A percentile compares a stretch with the other conserved stretches of the same genome.
Conservation (phyloP, 352 stramenopile genomes). For the Saprolegnia parasitica region DNA sequence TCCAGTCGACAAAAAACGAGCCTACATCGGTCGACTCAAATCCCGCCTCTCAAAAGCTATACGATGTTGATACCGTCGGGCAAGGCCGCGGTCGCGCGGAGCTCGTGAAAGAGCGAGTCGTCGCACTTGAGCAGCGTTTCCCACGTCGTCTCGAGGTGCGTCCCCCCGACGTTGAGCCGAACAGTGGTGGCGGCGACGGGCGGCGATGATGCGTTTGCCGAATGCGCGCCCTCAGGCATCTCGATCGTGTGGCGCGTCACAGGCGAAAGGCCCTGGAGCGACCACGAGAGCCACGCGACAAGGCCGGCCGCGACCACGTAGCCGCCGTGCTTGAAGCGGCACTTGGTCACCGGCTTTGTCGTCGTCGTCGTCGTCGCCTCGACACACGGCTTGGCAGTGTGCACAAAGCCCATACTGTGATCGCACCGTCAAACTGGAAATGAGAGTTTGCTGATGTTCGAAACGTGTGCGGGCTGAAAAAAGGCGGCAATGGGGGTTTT, state of each 20-base stretch:
- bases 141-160: slow-evolving; percentile 17
- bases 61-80: neutral
- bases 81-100: neutral
- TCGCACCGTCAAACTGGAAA: neutral
- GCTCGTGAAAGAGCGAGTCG: slow-evolving; percentile 22
- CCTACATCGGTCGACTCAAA: too few relatives aligned
- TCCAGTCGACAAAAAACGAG: slow-evolving; percentile 2
- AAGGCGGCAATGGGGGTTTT: neutral
- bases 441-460: too few relatives aligned
- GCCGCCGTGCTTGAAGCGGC: slow-evolving; percentile 5
- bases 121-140: slow-evolving; percentile 25
- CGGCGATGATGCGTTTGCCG: neutral
- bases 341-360: neutral
- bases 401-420: neutral
- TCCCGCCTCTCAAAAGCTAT: too few relatives aligned
- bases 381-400: neutral
- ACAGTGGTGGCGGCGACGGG: neutral
- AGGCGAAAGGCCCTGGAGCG: neutral
- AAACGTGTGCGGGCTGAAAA: neutral
- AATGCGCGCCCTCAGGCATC: neutral
- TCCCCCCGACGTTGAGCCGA: slow-evolving; percentile 24
- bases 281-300: slow-evolving; percentile 10
- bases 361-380: neutral
- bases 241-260: neutral
- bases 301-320: neutral